Evolutionary conservation across 2,329 filamentous ascomycete species (phyloP).

Genomic region (Sarocladium brachiariae): DNA sequence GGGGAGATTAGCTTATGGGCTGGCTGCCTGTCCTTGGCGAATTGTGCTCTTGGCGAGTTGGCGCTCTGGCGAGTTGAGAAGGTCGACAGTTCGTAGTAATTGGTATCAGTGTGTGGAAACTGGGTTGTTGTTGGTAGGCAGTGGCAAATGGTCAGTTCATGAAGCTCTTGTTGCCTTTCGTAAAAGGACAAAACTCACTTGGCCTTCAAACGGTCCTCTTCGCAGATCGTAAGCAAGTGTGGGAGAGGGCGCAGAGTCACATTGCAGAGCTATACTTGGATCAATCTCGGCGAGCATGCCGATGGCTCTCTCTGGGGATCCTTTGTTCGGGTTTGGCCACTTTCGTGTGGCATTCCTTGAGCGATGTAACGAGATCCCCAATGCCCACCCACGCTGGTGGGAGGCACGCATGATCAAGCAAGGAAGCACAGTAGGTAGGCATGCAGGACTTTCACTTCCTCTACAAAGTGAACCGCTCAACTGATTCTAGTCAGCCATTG

Average conservation of each 20-base stretch:
- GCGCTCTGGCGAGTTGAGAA: too few relatives aligned
- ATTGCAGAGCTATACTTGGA: background rate
- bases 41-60: background rate
- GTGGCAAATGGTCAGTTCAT: too few relatives aligned
- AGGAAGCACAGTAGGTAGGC: background rate
- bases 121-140: too few relatives aligned
- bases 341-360: background rate
- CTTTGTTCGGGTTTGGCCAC: background rate
- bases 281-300: background rate
- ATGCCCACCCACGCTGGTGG: background rate
- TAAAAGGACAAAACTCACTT: too few relatives aligned
- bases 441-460: background rate
- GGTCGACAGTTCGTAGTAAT: too few relatives aligned
- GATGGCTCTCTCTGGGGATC: background rate
- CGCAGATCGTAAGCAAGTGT: background rate
- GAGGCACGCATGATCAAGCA: background rate
- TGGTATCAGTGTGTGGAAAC: too few relatives aligned
- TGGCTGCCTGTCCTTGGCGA: too few relatives aligned
- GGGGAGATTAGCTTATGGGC: background rate
- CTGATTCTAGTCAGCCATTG: too few relatives aligned
- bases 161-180: too few relatives aligned
- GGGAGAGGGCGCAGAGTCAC: background rate
- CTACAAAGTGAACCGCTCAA: too few relatives aligned
- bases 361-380: background rate
- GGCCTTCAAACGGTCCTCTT: too few relatives aligned